Base-by-base conservation (phyloP, 108 stramenopile genomes). In the Poteriospumella lacustris region DNA sequence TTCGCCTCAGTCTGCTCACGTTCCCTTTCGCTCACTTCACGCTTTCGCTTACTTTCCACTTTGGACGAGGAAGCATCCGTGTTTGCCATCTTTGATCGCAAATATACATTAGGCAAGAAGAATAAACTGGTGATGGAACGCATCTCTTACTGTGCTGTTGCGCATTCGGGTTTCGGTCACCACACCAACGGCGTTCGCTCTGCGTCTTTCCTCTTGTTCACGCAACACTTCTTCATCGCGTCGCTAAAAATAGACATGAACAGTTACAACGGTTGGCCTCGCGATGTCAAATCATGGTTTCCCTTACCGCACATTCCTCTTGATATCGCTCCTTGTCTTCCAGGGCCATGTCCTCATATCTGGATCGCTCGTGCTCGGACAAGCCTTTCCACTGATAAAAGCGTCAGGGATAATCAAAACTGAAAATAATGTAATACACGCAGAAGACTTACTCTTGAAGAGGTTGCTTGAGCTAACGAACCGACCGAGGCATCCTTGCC, bases 101-200 rank as follows among this genome's bases (percentile, higher is more conserved):
- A 36, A 36, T 19, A 56, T 68, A 68, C 15, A 36, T 19, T 68
- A n/a, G n/a, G n/a, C 36, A 52, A 73, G 12, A 38, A 73, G 42
- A 33, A 38, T 44, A 73, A 73, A 36, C 33, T 9, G 9, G 26
- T 19, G 39, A 67, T 56, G 28, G 12, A 19, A 73, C 9, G 44
- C 29, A 73, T 5, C 31, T 64, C 70, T 12, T 73, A 73, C 70
- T 5, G 70, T 73, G 33, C 70, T 73, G 36, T 44, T 80, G 39
- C 76, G 42, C 82, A 84, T 64, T 36, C 79, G 76, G 59, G 79
- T 76, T 26, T 83, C 82, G 1, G 82, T 80, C 43, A 81, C 82
- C 26, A 77, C 79, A 39, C 72, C n/a, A n/a, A n/a, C 82, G 68
- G 60, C 79, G 42, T 75, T 77, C 9, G 78, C 80, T 26, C 42